Conservation (phyloP, 345 rosid genomes). For the Carallia brachiata region DNA sequence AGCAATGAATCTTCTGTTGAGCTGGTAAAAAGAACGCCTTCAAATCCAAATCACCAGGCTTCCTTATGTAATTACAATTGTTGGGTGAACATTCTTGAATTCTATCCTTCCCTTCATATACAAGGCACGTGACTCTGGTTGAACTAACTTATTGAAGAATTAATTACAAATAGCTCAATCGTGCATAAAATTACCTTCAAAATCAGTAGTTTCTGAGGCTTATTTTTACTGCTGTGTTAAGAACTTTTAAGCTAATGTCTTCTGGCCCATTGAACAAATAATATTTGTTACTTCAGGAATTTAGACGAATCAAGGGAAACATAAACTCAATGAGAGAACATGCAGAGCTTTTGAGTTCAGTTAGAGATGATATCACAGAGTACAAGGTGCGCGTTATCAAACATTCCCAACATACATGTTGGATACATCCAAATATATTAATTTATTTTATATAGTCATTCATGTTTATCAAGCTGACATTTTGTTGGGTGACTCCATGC, state of each 20-base stretch:
- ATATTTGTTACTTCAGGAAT: slow-evolving; percentile 52
- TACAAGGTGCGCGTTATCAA: slow-evolving; percentile 57
- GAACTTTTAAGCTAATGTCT: slow-evolving; percentile 3
- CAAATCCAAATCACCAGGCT: background rate
- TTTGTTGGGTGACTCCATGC: slow-evolving; percentile 23
- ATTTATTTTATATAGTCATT: background rate
- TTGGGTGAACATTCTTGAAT: background rate
- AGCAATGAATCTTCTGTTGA: too few relatives aligned
- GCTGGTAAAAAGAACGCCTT: too few relatives aligned
- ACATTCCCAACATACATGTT: slow-evolving; percentile 5
- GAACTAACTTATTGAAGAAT: background rate
- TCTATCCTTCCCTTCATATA: background rate
- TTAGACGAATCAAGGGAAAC: slow-evolving; percentile 86
- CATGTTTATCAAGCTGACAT: slow-evolving; percentile 10
- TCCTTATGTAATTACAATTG: background rate
- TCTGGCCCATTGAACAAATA: slow-evolving; percentile 17
- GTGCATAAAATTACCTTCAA: background rate
- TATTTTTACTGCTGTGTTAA: background rate
- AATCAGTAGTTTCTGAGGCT: background rate
- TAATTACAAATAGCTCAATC: background rate
- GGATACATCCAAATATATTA: background rate
- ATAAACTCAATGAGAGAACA: slow-evolving; percentile 88
- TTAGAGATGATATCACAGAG: slow-evolving; percentile 94
- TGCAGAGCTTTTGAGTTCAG: slow-evolving; percentile 94
- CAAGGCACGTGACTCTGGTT: background rate